phyloP scores from a whole-genome alignment of 345 rosid genomes.

The Hypericum androsaemum region DNA sequence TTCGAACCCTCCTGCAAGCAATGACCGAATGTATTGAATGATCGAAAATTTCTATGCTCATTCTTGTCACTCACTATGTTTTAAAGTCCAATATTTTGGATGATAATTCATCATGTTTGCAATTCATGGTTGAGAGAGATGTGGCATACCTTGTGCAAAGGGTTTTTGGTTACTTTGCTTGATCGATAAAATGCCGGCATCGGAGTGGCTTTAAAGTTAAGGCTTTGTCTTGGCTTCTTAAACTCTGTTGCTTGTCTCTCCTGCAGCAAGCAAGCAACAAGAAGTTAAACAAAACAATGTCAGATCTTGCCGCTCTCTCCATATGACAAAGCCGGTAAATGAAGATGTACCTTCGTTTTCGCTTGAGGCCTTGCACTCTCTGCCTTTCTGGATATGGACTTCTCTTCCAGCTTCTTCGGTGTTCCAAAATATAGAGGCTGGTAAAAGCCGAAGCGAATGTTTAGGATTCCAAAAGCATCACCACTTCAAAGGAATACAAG shows the following conservation, averaged over 20 bases:
- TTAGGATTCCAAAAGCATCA: conserved; percentile 4
- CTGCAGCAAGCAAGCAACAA: conserved; percentile 25
- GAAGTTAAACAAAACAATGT: too few species aligned
- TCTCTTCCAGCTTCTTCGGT: conserved; percentile 31
- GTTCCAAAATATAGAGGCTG: conserved; percentile 1
- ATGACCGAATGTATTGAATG: too few species aligned
- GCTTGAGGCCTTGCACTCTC: conserved; percentile 21
- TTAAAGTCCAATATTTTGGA: too few species aligned
- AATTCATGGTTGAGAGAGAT: too few species aligned
- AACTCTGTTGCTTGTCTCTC: conserved; percentile 31
- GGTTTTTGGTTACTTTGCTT: conserved; percentile 22
- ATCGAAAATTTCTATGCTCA: too few species aligned
- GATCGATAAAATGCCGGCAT: conserved; percentile 28
- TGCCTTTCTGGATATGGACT: conserved; percentile 24
- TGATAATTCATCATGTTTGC: too few species aligned
- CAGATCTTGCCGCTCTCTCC: too few species aligned
- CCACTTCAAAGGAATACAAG: neutral
- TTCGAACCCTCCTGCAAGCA: conserved; percentile 29
- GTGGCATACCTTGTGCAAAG: conserved; percentile 33
- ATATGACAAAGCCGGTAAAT: too few species aligned
- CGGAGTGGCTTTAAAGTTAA: conserved; percentile 34
- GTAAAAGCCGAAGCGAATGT: neutral
- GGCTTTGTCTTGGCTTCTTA: conserved; percentile 31
- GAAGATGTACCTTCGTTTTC: conserved; percentile 37
- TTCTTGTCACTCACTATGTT: too few species aligned